Base-by-base conservation (phyloP, 176 grass and related monocot genomes). In the Chloris gayana region DNA sequence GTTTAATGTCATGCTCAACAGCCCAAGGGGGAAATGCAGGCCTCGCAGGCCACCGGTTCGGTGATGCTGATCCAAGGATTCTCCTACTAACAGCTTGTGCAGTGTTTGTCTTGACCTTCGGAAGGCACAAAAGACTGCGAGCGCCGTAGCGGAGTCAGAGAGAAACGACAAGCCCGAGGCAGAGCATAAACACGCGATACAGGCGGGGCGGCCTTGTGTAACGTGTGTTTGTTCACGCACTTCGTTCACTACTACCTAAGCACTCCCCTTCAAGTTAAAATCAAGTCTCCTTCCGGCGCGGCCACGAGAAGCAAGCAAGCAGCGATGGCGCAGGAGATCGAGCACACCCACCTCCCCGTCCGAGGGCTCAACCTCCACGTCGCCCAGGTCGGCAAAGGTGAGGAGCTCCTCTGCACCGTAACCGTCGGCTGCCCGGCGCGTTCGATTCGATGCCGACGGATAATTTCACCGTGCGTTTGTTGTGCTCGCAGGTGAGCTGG, bases 361-460 rank as follows among this genome's bases (percentile, higher is more conserved):
- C 67, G 83, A 29, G 86, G 83, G 6, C 69, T 91, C 86, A 85
- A 73, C 56, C 62, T 91, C 78, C 89, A 91, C 69, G 26, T 85
- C 35, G 90, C 86, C 9, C 85, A 88, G 54, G 86, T 32, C 6
- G 79, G 85, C 66, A 72, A 77, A 72, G 79, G 85, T 77, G 77
- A 80, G 45, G 2, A 0, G 24, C 1, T 19, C 34, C 34, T 35
- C 34, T 26, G 10, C 35, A 35, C 19, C 21, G 22, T 14, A 26
- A 7, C 24, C 35, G 19, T 68, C 14, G 35, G 9, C 65, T n/a
- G 32, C 63, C 21, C 32, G 32, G 2, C 4, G 34, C 38, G 32
- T 17, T 9, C 64, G 33, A 19, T 38, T 42, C 35, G 35, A 25
- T 69, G 9, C 62, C 6, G 4, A 33, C 14, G 14, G 5, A 17